Base-by-base conservation (phyloP, 2,329 filamentous ascomycete genomes). In the Xylariaceae sp. region DNA sequence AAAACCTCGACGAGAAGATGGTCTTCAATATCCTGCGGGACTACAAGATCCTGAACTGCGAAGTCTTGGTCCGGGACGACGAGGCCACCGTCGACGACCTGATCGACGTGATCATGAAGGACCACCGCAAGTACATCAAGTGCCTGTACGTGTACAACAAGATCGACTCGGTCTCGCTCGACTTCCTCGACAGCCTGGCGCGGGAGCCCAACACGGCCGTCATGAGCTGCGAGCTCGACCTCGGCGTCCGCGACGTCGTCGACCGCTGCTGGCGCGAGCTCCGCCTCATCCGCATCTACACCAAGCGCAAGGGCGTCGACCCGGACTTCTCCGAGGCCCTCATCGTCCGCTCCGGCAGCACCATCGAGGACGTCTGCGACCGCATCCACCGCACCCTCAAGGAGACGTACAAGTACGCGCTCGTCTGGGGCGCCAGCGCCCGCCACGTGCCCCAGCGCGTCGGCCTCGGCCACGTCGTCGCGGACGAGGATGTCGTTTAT, bases 141-240 rank as follows among this genome's bases (percentile, higher is more conserved):
- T 83, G 87, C 59, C 74, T 98, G 21, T 98, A 98, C 67, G 90
- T 97, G 21, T 98, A 98, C 80, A 98, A 98, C 83, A 98, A 98
- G 69, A 94, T 98, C 67, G 92, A 98, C 68, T 83, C 80, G 61
- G 86, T 98, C 44, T 90, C 85, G 29, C 77, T 98, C 50, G 88
- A 96, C 60, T 94, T 94, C 65, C 77, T 98, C 33, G 86, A 98
- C 70, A 81, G 84, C 60, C 73, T 98, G 15, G 92, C 94, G 4
- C 82, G 88, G 44, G 94, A 98, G 66, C 87, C 88, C 3, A 74
- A 97, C 62, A 97, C 94, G 0, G 88, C 85, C 17, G 90, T 98
- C 59, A 98, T 98, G 92, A 88, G 81, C 58, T 98, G 94, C 63
- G 94, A 98, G 69, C 75, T 96, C 8, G 88, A 97, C 59, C 76